Evolutionary conservation across 2,329 filamentous ascomycete genomes (phyloP).

Genomic region (Rasamsonia emersonii): DNA sequence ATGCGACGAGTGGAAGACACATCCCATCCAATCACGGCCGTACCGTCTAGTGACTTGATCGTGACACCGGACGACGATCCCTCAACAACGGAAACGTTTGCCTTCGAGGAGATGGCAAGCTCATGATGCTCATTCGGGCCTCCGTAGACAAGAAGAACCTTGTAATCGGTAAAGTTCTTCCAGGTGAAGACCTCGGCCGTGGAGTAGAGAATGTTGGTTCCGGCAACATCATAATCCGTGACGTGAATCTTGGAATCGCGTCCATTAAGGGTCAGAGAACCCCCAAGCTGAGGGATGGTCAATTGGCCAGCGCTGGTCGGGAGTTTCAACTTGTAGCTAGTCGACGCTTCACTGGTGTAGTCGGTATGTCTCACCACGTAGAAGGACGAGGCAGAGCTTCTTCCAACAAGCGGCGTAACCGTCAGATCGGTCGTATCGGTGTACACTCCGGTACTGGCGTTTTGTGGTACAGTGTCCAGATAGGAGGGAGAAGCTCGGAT

Average conservation of each 20-base stretch:
- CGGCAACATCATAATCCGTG: conserved; percentile 32
- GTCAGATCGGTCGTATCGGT: conserved; percentile 48
- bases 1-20: conserved; percentile 41
- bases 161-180: conserved; percentile 53
- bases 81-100: conserved; percentile 20
- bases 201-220: conserved; percentile 34
- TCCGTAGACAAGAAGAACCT: conserved; percentile 36
- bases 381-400: conserved; percentile 49
- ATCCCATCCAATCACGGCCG: conserved; percentile 42
- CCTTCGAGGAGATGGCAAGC: conserved; percentile 25
- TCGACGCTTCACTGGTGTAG: conserved; percentile 51
- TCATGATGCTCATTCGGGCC: conserved; percentile 33
- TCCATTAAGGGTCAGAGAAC: conserved; percentile 29
- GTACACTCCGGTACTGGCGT: conserved; percentile 31
- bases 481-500: conserved; percentile 64
- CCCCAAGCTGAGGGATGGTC: conserved; percentile 33
- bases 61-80: conserved; percentile 23
- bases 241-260: conserved; percentile 39
- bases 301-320: conserved; percentile 31
- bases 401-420: conserved; percentile 53
- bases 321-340: conserved; percentile 56
- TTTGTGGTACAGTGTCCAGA: conserved; percentile 49
- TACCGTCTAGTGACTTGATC: conserved; percentile 19
- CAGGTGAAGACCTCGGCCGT: conserved; percentile 39
- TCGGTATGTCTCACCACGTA: conserved; percentile 60